Evolutionary conservation across 2,329 filamentous ascomycete genomes (phyloP).

Genomic region (Penicillium corylophilum): DNA sequence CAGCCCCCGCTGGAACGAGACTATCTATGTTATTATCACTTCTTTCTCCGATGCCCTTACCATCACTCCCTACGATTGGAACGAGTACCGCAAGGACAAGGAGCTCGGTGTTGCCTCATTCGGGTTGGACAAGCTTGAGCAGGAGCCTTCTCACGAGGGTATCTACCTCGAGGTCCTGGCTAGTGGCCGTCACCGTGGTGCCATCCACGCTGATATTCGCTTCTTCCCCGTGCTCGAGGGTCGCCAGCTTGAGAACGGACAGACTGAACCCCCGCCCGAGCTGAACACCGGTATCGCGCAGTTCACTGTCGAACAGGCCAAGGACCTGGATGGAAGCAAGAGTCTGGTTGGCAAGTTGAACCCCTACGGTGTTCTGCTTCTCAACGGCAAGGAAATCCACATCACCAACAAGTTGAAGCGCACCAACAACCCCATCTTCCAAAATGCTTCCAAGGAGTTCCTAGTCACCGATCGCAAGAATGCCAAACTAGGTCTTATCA

Average conservation of each 20-base stretch:
- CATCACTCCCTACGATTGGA: slow-evolving; percentile 84
- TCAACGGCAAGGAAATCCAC: slow-evolving; percentile 91
- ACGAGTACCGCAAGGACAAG: slow-evolving; percentile 95
- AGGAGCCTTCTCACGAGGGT: slow-evolving; percentile 76
- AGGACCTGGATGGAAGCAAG: slow-evolving; percentile 90
- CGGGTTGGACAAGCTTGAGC: slow-evolving; percentile 75
- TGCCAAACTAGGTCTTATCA: slow-evolving; percentile 83
- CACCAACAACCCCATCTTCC: slow-evolving; percentile 96
- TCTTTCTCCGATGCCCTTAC: slow-evolving; percentile 86
- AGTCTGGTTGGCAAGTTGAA: slow-evolving; percentile 88
- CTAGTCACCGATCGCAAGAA: slow-evolving; percentile 90
- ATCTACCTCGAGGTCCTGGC: slow-evolving; percentile 78
- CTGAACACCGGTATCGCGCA: slow-evolving; percentile 90
- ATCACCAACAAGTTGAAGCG: slow-evolving; percentile 90
- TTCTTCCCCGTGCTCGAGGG: slow-evolving; percentile 92
- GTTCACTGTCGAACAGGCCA: slow-evolving; percentile 92
- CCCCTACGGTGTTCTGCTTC: slow-evolving; percentile 81
- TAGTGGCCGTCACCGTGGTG: slow-evolving; percentile 79
- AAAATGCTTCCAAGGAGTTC: slow-evolving; percentile 88
- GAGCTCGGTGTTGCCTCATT: slow-evolving; percentile 88
- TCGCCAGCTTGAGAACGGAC: slow-evolving; percentile 67
- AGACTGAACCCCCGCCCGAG: slow-evolving; percentile 75
- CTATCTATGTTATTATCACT: slow-evolving; percentile 90
- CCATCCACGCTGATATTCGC: slow-evolving; percentile 76
- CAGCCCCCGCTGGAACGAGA: slow-evolving; percentile 94